These are phyloP conservation scores for Solanum medicagineum DNA, from an alignment of 257 asterid genomes.

Conservation along the genomic window DNA sequence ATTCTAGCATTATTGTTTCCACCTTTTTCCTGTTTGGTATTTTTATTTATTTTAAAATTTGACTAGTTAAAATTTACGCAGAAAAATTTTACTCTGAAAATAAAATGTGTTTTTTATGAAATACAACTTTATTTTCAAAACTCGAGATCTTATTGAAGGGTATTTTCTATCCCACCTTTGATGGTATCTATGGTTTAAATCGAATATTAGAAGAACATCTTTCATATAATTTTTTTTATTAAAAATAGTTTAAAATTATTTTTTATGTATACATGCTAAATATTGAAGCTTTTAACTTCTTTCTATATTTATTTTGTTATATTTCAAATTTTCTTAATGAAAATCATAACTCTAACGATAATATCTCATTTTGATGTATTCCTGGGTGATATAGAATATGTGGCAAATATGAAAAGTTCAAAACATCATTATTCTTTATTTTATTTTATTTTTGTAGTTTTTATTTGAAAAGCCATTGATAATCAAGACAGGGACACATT, in stretches of 20 bases:
- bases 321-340: background rate
- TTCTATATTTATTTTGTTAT: background rate
- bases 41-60: background rate
- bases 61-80: background rate
- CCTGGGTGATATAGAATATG: background rate
- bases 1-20: background rate
- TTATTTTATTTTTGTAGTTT: background rate
- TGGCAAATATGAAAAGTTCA: background rate
- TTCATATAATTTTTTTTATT: no score
- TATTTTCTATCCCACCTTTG: background rate
- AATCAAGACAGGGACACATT: background rate
- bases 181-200: background rate
- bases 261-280: background rate
- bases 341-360: background rate
- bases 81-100: background rate
- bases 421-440: background rate
- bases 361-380: background rate
- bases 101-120: background rate
- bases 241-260: background rate
- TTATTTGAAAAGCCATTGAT: background rate
- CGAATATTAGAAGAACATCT: accelerated
- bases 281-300: background rate
- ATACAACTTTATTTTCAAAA: accelerated
- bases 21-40: background rate
- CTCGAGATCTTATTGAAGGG: background rate